phyloP scores from a whole-genome alignment of 2,329 filamentous ascomycete species.

The Claviceps citrina region DNA sequence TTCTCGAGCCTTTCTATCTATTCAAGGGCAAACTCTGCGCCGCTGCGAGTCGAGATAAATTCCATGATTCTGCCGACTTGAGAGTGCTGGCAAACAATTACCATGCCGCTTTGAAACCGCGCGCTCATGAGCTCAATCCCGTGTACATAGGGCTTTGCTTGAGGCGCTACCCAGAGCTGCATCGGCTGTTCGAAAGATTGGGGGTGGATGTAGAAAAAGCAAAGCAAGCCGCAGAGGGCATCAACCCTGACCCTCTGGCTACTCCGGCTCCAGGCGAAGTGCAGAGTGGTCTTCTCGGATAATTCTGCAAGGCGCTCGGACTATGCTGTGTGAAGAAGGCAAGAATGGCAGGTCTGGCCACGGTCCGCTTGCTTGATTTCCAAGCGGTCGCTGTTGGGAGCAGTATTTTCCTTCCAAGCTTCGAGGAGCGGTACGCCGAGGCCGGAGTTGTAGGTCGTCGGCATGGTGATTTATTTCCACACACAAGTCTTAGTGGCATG shows the following conservation, averaged over 20 bases:
- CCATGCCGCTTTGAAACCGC: not conserved
- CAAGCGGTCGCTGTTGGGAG: too few relatives aligned
- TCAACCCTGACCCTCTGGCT: not conserved
- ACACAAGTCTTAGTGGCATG: too few relatives aligned
- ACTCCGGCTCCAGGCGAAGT: conserved; percentile 2
- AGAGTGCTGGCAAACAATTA: conserved; percentile 1
- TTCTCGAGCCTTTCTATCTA: conserved; percentile 2
- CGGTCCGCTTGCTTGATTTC: too few relatives aligned
- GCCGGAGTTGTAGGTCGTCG: too few relatives aligned
- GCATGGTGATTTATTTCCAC: too few relatives aligned
- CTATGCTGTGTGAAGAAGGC: not conserved
- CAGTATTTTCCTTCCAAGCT: too few relatives aligned
- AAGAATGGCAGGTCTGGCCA: too few relatives aligned
- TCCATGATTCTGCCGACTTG: conserved; percentile 1
- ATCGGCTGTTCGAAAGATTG: conserved; percentile 1
- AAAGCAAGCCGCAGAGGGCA: not conserved
- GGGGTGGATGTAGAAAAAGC: not conserved
- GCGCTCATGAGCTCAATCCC: not conserved
- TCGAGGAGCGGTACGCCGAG: too few relatives aligned
- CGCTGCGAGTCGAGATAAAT: not conserved
- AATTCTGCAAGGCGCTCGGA: not conserved
- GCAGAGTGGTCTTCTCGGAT: conserved; percentile 2
- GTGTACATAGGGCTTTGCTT: not conserved
- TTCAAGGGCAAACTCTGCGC: conserved; percentile 3
- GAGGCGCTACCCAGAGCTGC: conserved; percentile 1